These are phyloP conservation scores for Postia placenta DNA, from an alignment of 768 basidiomycete species.

Conservation along the genomic window DNA sequence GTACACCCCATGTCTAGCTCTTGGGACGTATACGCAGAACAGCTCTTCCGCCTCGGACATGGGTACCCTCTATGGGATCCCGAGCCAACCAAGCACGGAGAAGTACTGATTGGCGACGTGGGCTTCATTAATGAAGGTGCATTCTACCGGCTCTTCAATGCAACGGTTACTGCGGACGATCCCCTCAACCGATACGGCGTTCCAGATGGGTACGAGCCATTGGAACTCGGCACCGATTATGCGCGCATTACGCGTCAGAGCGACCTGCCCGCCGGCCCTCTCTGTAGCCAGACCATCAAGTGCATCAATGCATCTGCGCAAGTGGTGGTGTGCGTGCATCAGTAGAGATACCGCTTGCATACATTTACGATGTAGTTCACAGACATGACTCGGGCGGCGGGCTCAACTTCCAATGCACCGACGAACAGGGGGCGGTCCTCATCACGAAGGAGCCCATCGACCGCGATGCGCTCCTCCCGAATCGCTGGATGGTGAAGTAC, in stretches of 20 bases:
- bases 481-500: background rate
- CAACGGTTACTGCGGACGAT: slow-evolving; percentile 5
- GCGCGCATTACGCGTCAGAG: background rate
- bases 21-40: slow-evolving; percentile 10
- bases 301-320: background rate
- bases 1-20: slow-evolving; percentile 1
- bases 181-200: slow-evolving; percentile 3
- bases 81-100: slow-evolving; percentile 5
- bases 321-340: background rate
- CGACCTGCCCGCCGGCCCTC: background rate
- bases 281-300: slow-evolving; percentile 5
- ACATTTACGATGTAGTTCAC: background rate
- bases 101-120: slow-evolving; percentile 16
- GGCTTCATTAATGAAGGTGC: slow-evolving; percentile 12
- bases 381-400: background rate
- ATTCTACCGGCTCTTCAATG: slow-evolving; percentile 17
- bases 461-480: background rate
- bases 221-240: background rate
- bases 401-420: slow-evolving; percentile 3
- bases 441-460: background rate
- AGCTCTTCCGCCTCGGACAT: slow-evolving; percentile 2
- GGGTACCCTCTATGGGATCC: slow-evolving; percentile 16
- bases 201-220: slow-evolving; percentile 6
- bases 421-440: slow-evolving; percentile 7
- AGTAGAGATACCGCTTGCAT: background rate